Conservation (phyloP, 2,329 filamentous ascomycete species). For the Camptophora hylomeconis region DNA sequence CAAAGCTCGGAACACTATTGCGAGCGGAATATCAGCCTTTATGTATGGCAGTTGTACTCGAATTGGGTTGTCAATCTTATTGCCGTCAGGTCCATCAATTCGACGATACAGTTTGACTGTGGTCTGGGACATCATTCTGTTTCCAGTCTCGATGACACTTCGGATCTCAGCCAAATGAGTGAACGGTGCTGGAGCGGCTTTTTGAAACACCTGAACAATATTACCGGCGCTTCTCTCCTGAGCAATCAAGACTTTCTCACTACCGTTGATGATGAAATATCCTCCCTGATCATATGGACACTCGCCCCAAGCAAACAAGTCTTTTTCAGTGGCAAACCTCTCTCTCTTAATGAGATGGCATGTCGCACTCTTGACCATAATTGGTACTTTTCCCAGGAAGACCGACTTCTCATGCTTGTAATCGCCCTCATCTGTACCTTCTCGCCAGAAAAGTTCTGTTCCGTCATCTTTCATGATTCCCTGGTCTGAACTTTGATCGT, state of each 20-base stretch:
- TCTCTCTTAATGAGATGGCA: conserved; percentile 57
- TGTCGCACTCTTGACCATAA: conserved; percentile 96
- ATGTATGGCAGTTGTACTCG: conserved; percentile 87
- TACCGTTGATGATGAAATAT: conserved; percentile 98
- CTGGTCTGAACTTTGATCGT: conserved; percentile 52
- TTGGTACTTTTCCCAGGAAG: conserved; percentile 88
- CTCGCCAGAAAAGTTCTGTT: conserved; percentile 19
- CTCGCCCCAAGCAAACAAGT: conserved; percentile 83
- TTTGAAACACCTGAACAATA: conserved; percentile 98
- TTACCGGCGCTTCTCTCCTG: conserved; percentile 96
- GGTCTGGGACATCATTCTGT: conserved; percentile 82
- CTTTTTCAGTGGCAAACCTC: conserved; percentile 49
- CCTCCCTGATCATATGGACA: conserved; percentile 97
- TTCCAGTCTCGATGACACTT: conserved; percentile 92
- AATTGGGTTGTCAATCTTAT: conserved; percentile 36
- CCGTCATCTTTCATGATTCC: conserved; percentile 30
- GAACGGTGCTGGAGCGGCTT: conserved; percentile 80
- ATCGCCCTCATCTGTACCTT: conserved; percentile 28
- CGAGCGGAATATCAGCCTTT: conserved; percentile 84
- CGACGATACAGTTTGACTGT: conserved; percentile 83
- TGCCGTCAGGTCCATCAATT: conserved; percentile 52
- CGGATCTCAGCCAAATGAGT: conserved; percentile 92
- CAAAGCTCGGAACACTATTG: conserved; percentile 86
- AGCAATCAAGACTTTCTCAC: conserved; percentile 94
- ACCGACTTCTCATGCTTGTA: conserved; percentile 51